Evolutionary conservation across 2,329 filamentous ascomycete species (phyloP).

Genomic region (Mollisiaceae sp.): DNA sequence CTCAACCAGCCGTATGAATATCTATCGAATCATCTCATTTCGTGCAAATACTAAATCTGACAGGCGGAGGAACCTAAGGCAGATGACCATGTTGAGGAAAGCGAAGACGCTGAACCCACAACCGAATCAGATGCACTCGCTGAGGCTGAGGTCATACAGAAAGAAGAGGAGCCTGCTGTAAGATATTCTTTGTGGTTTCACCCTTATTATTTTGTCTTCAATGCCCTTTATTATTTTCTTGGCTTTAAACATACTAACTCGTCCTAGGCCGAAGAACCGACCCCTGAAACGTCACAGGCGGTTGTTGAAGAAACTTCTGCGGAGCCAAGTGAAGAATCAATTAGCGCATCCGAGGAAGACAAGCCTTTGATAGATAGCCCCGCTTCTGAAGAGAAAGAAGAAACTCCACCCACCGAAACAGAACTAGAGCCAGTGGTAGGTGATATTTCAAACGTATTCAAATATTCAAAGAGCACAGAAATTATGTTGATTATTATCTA

Average conservation of each 20-base stretch:
- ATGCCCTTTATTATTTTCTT: background rate
- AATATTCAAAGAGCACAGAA: too few relatives aligned
- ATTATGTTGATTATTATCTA: too few relatives aligned
- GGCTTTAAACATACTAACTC: background rate
- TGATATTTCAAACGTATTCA: background rate
- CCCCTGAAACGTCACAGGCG: background rate
- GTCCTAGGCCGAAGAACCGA: slow-evolving; percentile 2
- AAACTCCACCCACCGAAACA: background rate
- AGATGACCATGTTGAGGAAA: slow-evolving; percentile 5
- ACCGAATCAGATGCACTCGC: background rate
- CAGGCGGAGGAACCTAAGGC: slow-evolving; percentile 8
- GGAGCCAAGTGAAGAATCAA: slow-evolving; percentile 2
- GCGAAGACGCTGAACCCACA: slow-evolving; percentile 3
- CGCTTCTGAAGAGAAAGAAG: background rate
- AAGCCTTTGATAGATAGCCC: slow-evolving; percentile 4
- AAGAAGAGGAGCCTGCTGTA: slow-evolving; percentile 2
- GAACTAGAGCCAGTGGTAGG: background rate
- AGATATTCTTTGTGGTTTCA: background rate
- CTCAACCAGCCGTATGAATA: slow-evolving; percentile 7
- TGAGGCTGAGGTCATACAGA: background rate
- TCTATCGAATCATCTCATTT: background rate
- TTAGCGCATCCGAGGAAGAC: background rate
- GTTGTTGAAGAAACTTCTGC: slow-evolving; percentile 2
- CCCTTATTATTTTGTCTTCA: background rate
- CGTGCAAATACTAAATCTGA: background rate